These are phyloP conservation scores for Mycena galopus DNA, from an alignment of 768 basidiomycete genomes.

Conservation along the genomic window DNA sequence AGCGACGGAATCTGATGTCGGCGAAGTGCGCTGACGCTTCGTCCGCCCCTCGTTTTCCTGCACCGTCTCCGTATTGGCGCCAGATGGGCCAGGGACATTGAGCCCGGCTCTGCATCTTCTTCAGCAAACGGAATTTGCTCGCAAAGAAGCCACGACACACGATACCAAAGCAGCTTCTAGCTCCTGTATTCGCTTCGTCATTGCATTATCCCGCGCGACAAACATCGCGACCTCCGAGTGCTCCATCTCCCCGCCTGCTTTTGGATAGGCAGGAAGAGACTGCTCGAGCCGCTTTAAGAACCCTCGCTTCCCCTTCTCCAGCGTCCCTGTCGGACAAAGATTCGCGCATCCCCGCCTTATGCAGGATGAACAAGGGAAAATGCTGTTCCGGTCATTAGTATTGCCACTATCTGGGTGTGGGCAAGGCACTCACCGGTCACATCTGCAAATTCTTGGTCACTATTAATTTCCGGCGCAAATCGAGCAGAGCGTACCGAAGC, in stretches of 20 bases:
- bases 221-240: conserved; percentile 42
- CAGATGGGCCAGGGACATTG: conserved; percentile 15
- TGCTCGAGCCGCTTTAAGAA: conserved; percentile 42
- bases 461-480: neutral
- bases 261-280: conserved; percentile 35
- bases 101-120: conserved; percentile 20
- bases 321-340: conserved; percentile 50
- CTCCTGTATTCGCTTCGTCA: conserved; percentile 42
- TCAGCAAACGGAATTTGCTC: neutral
- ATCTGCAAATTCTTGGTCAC: conserved; percentile 30
- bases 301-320: conserved; percentile 44
- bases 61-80: neutral
- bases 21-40: conserved; percentile 33
- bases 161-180: conserved; percentile 39
- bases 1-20: conserved; percentile 7
- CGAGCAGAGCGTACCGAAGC: conserved; percentile 42
- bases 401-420: neutral
- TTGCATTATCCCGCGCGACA: conserved; percentile 41
- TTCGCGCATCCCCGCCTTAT: conserved; percentile 56
- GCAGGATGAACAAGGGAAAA: conserved; percentile 57
- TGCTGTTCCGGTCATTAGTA: neutral
- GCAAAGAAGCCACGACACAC: conserved; percentile 6
- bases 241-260: conserved; percentile 20
- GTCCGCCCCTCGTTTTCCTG: conserved; percentile 28
- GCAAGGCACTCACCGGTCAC: conserved; percentile 45